A percentile compares a stretch with the other conserved stretches of the same genome.
Evolutionary conservation across 345 rosid genomes (phyloP).

Genomic region (Boechera stricta): DNA sequence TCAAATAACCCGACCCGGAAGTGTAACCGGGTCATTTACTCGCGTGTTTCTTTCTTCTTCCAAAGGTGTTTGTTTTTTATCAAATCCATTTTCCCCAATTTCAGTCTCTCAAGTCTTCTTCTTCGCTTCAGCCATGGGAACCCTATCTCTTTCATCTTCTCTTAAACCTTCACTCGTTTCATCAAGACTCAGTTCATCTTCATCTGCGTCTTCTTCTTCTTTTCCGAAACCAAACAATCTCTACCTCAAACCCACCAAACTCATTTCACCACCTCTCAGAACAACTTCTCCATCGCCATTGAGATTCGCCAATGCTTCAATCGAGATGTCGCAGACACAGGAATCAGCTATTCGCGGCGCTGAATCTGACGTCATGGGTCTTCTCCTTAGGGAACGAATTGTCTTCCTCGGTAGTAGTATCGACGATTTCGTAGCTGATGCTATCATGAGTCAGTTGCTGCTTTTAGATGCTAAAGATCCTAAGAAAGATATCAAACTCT

Average conservation of each 20-base stretch:
- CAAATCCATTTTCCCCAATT: conserved; percentile 38
- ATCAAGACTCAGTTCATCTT: conserved; percentile 40
- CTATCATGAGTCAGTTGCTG: conserved; percentile 80
- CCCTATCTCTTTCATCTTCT: conserved; percentile 56
- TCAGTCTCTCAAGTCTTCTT: conserved; percentile 5
- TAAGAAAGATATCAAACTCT: conserved; percentile 85
- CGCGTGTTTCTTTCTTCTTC: conserved; percentile 36
- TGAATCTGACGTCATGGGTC: conserved; percentile 85
- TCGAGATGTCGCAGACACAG: conserved; percentile 59
- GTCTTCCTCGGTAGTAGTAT: conserved; percentile 77
- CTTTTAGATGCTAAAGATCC: conserved; percentile 93
- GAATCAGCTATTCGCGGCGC: conserved; percentile 73
- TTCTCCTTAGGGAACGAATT: conserved; percentile 80
- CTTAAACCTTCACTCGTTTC: conserved; percentile 48
- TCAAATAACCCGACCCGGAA: conserved; percentile 33
- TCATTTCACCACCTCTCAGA: conserved; percentile 43
- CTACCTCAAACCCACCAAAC: conserved; percentile 42
- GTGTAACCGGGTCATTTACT: conserved; percentile 16
- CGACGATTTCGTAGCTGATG: conserved; percentile 90
- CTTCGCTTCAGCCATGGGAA: conserved; percentile 52
- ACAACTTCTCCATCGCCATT: conserved; percentile 36
- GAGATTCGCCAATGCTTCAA: conserved; percentile 49
- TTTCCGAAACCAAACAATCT: conserved; percentile 40
- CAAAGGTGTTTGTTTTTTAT: background rate
- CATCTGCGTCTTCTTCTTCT: conserved; percentile 34